phyloP scores from a whole-genome alignment of 768 basidiomycete species.

The Termitomyces heimii region DNA sequence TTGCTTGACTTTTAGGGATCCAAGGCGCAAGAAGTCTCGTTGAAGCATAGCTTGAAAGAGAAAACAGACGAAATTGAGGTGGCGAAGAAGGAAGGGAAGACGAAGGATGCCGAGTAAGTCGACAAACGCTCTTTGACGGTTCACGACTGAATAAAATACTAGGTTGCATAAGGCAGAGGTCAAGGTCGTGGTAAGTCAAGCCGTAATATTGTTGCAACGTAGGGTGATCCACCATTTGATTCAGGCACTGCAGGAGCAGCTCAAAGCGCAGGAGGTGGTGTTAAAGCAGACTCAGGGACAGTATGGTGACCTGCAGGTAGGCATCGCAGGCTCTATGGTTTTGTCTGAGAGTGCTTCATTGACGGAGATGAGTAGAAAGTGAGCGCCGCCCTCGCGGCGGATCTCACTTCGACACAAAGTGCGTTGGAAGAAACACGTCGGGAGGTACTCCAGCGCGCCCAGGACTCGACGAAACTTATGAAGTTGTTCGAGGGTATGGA shows the following conservation, averaged over 20 bases:
- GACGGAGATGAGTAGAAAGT: constrained; percentile 17
- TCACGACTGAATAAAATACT: neutral
- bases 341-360: neutral
- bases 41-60: constrained; percentile 23
- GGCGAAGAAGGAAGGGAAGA: neutral
- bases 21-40: constrained; percentile 37
- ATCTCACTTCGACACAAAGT: constrained; percentile 21
- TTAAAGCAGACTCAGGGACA: constrained; percentile 35
- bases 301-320: constrained; percentile 12
- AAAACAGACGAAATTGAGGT: neutral
- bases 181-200: neutral
- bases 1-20: constrained; percentile 6
- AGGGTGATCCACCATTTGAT: neutral
- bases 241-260: constrained; percentile 19
- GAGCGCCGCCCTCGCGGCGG: constrained; percentile 26
- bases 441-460: constrained; percentile 12
- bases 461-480: constrained; percentile 13
- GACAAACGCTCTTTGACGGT: neutral
- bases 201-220: neutral
- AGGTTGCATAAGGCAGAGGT: neutral
- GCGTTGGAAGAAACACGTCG: constrained; percentile 31
- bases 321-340: no score
- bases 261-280: constrained; percentile 39
- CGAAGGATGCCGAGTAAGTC: neutral
- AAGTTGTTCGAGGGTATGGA: constrained; percentile 8